Percentiles rank a stretch among this genome's conserved stretches.
phyloP scores from a whole-genome alignment of 176 grass and related monocot genomes.

The Pharus latifolius region DNA sequence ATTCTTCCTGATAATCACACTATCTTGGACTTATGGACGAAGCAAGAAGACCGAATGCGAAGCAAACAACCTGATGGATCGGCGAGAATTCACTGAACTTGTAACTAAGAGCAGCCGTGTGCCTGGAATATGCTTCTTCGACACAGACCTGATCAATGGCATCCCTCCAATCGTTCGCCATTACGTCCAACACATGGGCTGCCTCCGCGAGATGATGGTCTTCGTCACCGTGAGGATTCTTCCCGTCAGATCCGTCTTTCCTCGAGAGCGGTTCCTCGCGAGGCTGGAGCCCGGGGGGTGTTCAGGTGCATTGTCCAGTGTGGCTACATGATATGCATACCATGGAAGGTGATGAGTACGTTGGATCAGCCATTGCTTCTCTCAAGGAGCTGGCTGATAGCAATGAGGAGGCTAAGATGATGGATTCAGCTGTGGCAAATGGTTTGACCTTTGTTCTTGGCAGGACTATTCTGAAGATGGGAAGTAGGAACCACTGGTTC shows the following conservation, averaged over 20 bases:
- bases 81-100: background rate
- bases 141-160: constrained; percentile 35
- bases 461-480: constrained; percentile 31
- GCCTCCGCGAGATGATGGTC: constrained; percentile 31
- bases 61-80: background rate
- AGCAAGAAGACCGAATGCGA: constrained; percentile 43
- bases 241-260: constrained; percentile 24
- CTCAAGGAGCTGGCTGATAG: background rate
- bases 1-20: constrained; percentile 30
- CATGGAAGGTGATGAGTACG: constrained; percentile 26
- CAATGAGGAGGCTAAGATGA: background rate
- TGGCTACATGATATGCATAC: constrained; percentile 32
- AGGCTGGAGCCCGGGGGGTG: background rate
- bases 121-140: constrained; percentile 38
- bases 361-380: background rate
- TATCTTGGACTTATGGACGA: constrained; percentile 51
- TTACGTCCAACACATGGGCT: constrained; percentile 26
- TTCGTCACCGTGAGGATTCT: constrained; percentile 37
- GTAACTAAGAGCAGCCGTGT: background rate
- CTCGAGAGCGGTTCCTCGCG: constrained; percentile 22
- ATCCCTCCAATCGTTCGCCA: constrained; percentile 43
- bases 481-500: background rate
- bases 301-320: constrained; percentile 33
- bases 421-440: background rate
- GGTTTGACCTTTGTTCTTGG: constrained; percentile 22